A percentile compares a stretch with the other conserved stretches of the same genome.
phyloP scores from a whole-genome alignment of 805 yeast species.

The Tanozyma kutaoensis region DNA sequence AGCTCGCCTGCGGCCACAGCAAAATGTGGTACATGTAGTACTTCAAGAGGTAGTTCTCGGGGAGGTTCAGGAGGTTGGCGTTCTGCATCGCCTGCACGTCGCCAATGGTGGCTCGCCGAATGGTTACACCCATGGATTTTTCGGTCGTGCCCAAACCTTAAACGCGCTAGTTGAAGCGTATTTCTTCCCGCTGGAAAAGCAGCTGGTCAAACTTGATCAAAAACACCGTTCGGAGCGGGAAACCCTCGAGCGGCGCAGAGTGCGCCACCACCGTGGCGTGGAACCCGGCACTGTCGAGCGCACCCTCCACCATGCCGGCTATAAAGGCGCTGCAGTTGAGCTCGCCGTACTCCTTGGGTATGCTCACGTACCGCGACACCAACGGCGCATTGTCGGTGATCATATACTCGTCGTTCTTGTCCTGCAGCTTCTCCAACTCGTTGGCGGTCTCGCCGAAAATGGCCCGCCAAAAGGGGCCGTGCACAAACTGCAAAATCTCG shows the following conservation, averaged over 20 bases:
- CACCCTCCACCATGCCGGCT: constrained; percentile 79
- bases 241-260: constrained; percentile 45
- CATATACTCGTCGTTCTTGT: constrained; percentile 60
- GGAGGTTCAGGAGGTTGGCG: constrained; percentile 81
- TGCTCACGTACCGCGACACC: constrained; percentile 56
- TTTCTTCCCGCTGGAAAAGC: constrained; percentile 40
- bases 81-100: constrained; percentile 95
- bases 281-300: constrained; percentile 60
- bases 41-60: constrained; percentile 87
- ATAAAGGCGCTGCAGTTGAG: constrained; percentile 72
- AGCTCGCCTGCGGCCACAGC: constrained; percentile 97
- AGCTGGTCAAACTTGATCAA: constrained; percentile 54
- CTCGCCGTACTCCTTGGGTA: constrained; percentile 68
- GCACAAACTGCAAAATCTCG: constrained; percentile 60
- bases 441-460: constrained; percentile 67
- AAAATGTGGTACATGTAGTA: constrained; percentile 88
- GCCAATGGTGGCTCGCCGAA: constrained; percentile 73
- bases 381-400: constrained; percentile 66
- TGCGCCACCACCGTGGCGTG: constrained; percentile 77
- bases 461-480: constrained; percentile 58
- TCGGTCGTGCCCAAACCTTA: too few species aligned
- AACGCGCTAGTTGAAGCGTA: constrained; percentile 21
- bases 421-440: constrained; percentile 61
- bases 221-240: constrained; percentile 61
- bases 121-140: constrained; percentile 81